Evolutionary conservation across 2,329 filamentous ascomycete species (phyloP).

Genomic region (Juglanconis oblonga): DNA sequence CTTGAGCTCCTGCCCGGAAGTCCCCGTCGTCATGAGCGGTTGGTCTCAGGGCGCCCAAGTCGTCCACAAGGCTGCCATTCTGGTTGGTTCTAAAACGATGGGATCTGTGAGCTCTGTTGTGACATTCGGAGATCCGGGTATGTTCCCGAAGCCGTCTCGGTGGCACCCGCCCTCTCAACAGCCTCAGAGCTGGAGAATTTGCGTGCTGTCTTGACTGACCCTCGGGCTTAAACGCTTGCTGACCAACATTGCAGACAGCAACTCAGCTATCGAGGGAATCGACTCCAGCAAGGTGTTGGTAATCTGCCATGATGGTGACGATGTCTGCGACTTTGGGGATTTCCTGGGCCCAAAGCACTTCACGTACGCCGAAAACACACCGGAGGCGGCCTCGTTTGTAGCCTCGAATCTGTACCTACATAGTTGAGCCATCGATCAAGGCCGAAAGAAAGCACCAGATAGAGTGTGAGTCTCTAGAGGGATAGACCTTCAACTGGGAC

Average conservation of each 20-base stretch:
- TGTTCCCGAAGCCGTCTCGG: neutral
- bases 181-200: too few species aligned
- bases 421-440: too few species aligned
- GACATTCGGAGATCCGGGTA: constrained; percentile 28
- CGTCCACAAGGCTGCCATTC: constrained; percentile 25
- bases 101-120: constrained; percentile 24
- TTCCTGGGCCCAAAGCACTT: constrained; percentile 25
- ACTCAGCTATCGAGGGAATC: constrained; percentile 16
- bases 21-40: constrained; percentile 39
- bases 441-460: too few species aligned
- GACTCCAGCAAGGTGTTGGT: constrained; percentile 18
- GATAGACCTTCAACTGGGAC: too few species aligned
- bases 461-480: too few species aligned
- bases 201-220: too few species aligned
- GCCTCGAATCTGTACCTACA: neutral
- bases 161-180: neutral
- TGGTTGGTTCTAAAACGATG: constrained; percentile 18
- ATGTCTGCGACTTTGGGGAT: constrained; percentile 26
- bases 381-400: constrained; percentile 25
- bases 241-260: constrained; percentile 14
- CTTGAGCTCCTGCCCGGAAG: constrained; percentile 33
- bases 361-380: constrained; percentile 24
- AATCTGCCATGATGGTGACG: constrained; percentile 24
- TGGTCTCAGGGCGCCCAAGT: constrained; percentile 32
- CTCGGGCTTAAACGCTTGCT: neutral